Evolutionary conservation across 2,329 filamentous ascomycete genomes (phyloP), one percentile per base, ranked within the genome.

Genomic region (Penicillium verrucosum): DNA sequence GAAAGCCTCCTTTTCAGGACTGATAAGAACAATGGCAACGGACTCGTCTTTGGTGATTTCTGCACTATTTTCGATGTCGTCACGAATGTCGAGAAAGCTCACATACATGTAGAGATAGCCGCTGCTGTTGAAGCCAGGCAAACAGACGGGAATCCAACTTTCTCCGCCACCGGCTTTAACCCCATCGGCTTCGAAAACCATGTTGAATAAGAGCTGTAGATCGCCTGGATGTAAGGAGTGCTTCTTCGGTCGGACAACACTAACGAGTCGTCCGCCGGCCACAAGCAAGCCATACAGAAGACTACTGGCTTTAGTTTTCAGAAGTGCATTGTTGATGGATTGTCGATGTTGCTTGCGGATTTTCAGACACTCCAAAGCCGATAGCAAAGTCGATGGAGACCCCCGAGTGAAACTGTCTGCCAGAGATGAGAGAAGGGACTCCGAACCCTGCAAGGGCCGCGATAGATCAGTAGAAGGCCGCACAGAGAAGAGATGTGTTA

Each of bases 91-190:
- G 60, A 99, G 84, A 73, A 97, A 99, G 78, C 90, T 96, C 70
- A 99, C 94, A 70, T 97, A 99, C 92, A 99, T 97, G 78, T 99
- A 97, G 1, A 99, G 82, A 70, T 96, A 99, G 27, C 94, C 95
- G 50, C 87, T 89, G 73, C 91, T 97, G 77, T 99, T 99, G 78
- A 99, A 99, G 5, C 92, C 93, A 0, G 94, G 95, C 3, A 99
- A 82, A 68, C 94, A 99, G 7, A 99, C 81, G 0, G 94, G 94
- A 46, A 97, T 93, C 94, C 94, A 99, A 67, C 93, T 97, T 74
- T 99, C 94, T 30, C 93, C 94, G n/a, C 85, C 92, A 6, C 90
- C 92, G 21, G 91, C 89, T 71, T 94, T 93, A 70, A 99, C 89
- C 42, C 90, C 89, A 47, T 91, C 90, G 2, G 93, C 94, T 76